Conservation (phyloP, 2,329 filamentous ascomycete genomes). For the Fusarium staphyleae region DNA sequence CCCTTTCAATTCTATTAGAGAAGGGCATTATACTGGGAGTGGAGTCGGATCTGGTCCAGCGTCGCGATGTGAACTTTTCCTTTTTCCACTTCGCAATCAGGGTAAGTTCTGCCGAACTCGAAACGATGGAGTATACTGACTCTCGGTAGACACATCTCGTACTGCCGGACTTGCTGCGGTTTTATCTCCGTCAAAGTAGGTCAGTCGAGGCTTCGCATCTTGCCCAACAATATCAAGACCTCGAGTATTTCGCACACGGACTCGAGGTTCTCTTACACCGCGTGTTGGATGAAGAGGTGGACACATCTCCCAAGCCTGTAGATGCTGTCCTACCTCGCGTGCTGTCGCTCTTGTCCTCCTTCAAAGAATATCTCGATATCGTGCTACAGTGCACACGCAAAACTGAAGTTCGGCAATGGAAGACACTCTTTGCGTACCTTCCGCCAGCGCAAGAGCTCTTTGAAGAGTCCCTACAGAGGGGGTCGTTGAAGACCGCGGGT, state of each 20-base stretch:
- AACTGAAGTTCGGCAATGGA: conserved; percentile 94
- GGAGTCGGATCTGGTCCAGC: conserved; percentile 91
- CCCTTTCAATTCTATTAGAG: conserved; percentile 82
- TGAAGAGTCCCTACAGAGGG: conserved; percentile 85
- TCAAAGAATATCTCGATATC: conserved; percentile 89
- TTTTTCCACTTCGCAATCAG: conserved; percentile 88
- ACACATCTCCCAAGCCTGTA: conserved; percentile 68
- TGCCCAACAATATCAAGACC: conserved; percentile 82
- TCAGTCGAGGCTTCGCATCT: conserved; percentile 82
- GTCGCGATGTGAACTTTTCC: conserved; percentile 89
- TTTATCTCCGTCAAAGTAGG: conserved; percentile 77
- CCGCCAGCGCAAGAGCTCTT: conserved; percentile 92
- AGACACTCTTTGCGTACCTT: conserved; percentile 88
- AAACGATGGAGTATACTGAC: conserved; percentile 8
- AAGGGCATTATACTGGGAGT: conserved; percentile 92
- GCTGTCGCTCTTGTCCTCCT: conserved; percentile 71
- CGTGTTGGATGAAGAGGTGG: conserved; percentile 93
- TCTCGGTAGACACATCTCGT: conserved; percentile 81
- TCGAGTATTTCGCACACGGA: conserved; percentile 92
- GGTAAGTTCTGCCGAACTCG: conserved; percentile 59
- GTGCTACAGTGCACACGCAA: conserved; percentile 97
- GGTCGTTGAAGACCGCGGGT: conserved; percentile 90
- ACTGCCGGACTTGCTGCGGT: conserved; percentile 83
- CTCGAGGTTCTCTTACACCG: conserved; percentile 92
- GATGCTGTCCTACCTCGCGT: conserved; percentile 70